Percentiles rank a stretch among this genome's conserved stretches.
Evolutionary conservation across 1,139 yeast genomes (phyloP).

Genomic region (Suzukiozyma palmioleophila): DNA sequence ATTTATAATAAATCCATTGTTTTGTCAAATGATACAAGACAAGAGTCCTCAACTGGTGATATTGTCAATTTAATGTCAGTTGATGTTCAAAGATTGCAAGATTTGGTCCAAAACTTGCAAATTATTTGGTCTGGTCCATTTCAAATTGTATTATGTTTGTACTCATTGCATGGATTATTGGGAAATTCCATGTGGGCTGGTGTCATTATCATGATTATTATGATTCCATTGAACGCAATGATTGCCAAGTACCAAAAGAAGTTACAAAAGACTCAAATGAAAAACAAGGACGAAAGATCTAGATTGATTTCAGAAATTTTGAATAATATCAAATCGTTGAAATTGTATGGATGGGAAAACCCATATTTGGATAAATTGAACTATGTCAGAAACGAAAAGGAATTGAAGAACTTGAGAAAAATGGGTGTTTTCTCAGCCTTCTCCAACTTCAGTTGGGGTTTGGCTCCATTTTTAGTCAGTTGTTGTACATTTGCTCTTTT

Average conservation of each 20-base stretch:
- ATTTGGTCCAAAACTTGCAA: slow-evolving; percentile 80
- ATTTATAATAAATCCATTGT: slow-evolving; percentile 78
- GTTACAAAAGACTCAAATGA: slow-evolving; percentile 60
- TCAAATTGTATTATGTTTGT: slow-evolving; percentile 77
- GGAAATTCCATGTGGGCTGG: slow-evolving; percentile 99
- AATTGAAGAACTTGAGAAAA: slow-evolving; percentile 68
- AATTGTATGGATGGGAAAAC: slow-evolving; percentile 91
- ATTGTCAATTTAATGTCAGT: slow-evolving; percentile 96
- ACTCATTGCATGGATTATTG: slow-evolving; percentile 67
- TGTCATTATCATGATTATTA: slow-evolving; percentile 72
- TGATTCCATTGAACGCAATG: slow-evolving; percentile 80
- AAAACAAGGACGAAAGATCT: slow-evolving; percentile 42
- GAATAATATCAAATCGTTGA: slow-evolving; percentile 86
- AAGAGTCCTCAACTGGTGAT: slow-evolving; percentile 86
- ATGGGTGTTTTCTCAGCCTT: slow-evolving; percentile 78
- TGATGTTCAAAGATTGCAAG: slow-evolving; percentile 92
- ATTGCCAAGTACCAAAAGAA: slow-evolving; percentile 71
- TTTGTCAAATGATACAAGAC: slow-evolving; percentile 81
- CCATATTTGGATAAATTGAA: slow-evolving; percentile 75
- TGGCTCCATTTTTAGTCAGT: slow-evolving; percentile 88
- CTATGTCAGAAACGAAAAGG: slow-evolving; percentile 84
- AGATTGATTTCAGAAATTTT: slow-evolving; percentile 78
- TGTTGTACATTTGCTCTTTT: slow-evolving; percentile 88
- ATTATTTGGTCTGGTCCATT: slow-evolving; percentile 96
- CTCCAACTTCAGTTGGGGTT: slow-evolving; percentile 73